A percentile compares a stretch with the other conserved stretches of the same genome.
phyloP scores from a whole-genome alignment of 169 alveolate genomes.

The Plasmodium cynomolgi region DNA sequence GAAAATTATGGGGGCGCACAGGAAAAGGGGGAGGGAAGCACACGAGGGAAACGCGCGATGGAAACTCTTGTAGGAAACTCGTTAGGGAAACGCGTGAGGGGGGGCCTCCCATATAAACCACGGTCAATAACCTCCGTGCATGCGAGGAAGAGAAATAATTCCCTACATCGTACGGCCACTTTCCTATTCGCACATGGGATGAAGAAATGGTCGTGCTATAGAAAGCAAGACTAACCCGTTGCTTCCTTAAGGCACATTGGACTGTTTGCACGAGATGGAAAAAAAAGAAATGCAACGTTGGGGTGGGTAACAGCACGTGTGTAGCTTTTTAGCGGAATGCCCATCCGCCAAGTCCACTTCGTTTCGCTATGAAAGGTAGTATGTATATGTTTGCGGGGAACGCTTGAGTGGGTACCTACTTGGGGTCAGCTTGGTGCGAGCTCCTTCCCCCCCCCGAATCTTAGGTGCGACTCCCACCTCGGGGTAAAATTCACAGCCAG shows the following conservation, averaged over 20 bases:
- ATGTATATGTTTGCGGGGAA: background rate
- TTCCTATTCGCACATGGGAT: background rate
- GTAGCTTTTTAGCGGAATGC: background rate
- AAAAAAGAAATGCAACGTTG: background rate
- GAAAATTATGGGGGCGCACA: background rate
- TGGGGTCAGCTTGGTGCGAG: background rate
- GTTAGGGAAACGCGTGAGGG: background rate
- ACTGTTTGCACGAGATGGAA: background rate
- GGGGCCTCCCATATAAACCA: background rate
- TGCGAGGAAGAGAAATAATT: background rate
- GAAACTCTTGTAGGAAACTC: no score
- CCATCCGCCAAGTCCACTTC: background rate
- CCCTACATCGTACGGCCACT: background rate
- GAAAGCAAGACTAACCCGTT: background rate
- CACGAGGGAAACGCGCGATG: no score
- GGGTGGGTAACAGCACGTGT: background rate
- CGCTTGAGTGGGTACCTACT: background rate
- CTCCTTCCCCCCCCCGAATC: background rate
- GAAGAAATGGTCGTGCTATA: background rate
- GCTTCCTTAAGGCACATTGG: background rate
- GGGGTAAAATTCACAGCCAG: background rate
- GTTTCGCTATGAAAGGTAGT: background rate
- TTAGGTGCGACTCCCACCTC: background rate
- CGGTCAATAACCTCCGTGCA: background rate
- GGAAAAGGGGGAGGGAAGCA: background rate